Evolutionary conservation across 2,329 filamentous ascomycete genomes (phyloP).

Genomic region (Fusarium begoniae): DNA sequence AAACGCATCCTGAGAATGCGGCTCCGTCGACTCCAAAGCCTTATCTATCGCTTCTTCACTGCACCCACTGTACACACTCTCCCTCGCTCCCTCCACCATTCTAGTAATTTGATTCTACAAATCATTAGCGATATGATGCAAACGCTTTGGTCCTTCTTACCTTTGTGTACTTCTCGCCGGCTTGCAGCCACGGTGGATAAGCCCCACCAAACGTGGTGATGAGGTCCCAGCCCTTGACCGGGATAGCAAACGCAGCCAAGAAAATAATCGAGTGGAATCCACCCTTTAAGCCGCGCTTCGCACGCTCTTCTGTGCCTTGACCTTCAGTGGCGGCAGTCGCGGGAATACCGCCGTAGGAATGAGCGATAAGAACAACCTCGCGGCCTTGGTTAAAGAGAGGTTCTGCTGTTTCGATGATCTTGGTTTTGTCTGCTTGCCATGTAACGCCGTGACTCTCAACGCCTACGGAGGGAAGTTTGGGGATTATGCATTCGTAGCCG

Average conservation of each 20-base stretch:
- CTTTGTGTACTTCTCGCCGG: slow-evolving; percentile 5
- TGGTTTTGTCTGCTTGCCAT: slow-evolving; percentile 11
- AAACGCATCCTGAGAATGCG: slow-evolving; percentile 20
- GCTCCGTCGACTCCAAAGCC: neutral
- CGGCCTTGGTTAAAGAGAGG: neutral
- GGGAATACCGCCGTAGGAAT: slow-evolving; percentile 22
- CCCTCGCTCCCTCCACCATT: neutral
- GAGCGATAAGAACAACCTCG: slow-evolving; percentile 7
- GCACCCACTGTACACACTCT: neutral
- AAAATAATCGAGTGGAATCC: slow-evolving; percentile 12
- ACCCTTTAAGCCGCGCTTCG: neutral
- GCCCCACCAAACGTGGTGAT: slow-evolving; percentile 8
- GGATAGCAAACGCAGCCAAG: slow-evolving; percentile 15
- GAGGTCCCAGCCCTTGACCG: slow-evolving; percentile 20
- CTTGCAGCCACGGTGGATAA: slow-evolving; percentile 3
- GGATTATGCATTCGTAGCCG: neutral
- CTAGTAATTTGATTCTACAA: slow-evolving; percentile 2
- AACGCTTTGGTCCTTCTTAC: neutral
- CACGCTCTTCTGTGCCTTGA: neutral
- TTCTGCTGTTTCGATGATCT: neutral
- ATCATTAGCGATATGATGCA: neutral
- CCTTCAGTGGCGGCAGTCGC: slow-evolving; percentile 1
- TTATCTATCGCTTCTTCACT: neutral
- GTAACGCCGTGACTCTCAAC: neutral
- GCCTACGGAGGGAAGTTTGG: neutral